These are phyloP conservation scores for Leccinum subgranulosum DNA, from an alignment of 768 basidiomycete genomes.

Conservation along the genomic window DNA sequence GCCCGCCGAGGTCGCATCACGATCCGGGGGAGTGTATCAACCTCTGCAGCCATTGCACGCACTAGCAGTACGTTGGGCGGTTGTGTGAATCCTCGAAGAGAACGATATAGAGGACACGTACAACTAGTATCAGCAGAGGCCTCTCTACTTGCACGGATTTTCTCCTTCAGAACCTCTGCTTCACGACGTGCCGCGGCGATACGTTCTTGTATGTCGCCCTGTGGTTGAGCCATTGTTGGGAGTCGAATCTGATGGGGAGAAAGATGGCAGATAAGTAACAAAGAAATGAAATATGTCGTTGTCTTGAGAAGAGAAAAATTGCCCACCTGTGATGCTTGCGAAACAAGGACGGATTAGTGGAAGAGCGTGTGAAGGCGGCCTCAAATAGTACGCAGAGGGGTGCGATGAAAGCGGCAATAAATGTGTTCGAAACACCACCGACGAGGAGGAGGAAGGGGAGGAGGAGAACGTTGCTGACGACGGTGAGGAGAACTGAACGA, in stretches of 20 bases:
- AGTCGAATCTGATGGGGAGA: conserved; percentile 6
- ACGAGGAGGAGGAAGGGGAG: conserved; percentile 4
- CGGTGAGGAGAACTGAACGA: conserved; percentile 3
- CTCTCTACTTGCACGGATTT: conserved; percentile 95
- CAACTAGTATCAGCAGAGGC: conserved; percentile 97
- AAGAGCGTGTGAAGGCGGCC: conserved; percentile 26
- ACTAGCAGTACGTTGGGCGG: conserved; percentile 47
- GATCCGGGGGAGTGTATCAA: conserved; percentile 92
- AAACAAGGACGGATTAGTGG: conserved; percentile 25
- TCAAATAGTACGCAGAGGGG: conserved; percentile 14
- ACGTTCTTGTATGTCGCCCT: conserved; percentile 83
- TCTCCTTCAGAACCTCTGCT: conserved; percentile 96
- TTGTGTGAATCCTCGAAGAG: conserved; percentile 4
- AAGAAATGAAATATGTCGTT: conserved; percentile 1
- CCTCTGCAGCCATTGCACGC: conserved; percentile 97
- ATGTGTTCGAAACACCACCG: conserved; percentile 8
- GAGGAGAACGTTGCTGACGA: conserved; percentile 7
- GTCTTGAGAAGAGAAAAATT: conserved; percentile 23
- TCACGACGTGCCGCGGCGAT: conserved; percentile 97
- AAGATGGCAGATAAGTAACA: neutral
- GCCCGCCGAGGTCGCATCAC: conserved; percentile 95
- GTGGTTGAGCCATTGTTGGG: conserved; percentile 67
- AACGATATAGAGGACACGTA: conserved; percentile 43
- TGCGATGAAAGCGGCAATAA: conserved; percentile 10
- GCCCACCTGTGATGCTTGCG: conserved; percentile 29